Conservation (phyloP, 2,329 filamentous ascomycete species). For the Aureobasidium sp. region DNA sequence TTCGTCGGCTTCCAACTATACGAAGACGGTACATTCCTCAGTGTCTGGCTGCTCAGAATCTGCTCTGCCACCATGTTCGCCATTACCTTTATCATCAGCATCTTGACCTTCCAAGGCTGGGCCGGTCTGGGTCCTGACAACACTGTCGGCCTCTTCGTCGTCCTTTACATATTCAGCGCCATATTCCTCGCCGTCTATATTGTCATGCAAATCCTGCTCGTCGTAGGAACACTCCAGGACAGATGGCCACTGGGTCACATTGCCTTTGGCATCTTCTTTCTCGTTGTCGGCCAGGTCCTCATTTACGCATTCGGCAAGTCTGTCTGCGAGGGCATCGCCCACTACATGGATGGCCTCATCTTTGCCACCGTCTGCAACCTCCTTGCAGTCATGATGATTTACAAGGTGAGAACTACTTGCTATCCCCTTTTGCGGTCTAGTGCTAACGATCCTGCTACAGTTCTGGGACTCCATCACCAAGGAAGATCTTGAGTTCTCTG, state of each 20-base stretch:
- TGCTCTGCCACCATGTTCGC: conserved; percentile 74
- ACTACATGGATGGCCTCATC: conserved; percentile 91
- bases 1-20: conserved; percentile 98
- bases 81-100: conserved; percentile 76
- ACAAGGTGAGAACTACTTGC: conserved; percentile 58
- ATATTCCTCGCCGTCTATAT: conserved; percentile 80
- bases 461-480: conserved; percentile 99
- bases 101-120: conserved; percentile 90
- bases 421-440: not conserved
- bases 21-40: conserved; percentile 89
- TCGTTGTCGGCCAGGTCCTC: conserved; percentile 84
- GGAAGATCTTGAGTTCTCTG: conserved; percentile 96
- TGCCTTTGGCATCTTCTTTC: conserved; percentile 80
- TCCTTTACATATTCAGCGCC: conserved; percentile 85
- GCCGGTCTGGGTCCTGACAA: conserved; percentile 76
- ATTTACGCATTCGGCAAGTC: conserved; percentile 81
- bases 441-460: conserved; percentile 36
- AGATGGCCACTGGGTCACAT: conserved; percentile 94
- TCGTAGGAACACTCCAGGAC: conserved; percentile 83
- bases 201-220: conserved; percentile 78
- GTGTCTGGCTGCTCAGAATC: conserved; percentile 82
- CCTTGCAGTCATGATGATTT: conserved; percentile 97
- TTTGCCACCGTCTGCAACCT: conserved; percentile 92
- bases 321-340: conserved; percentile 76
- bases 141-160: conserved; percentile 81